A percentile compares a stretch with the other conserved stretches of the same genome.
Conservation (phyloP, 148 eudicot genomes). For the Rhododendron griersonianum region DNA sequence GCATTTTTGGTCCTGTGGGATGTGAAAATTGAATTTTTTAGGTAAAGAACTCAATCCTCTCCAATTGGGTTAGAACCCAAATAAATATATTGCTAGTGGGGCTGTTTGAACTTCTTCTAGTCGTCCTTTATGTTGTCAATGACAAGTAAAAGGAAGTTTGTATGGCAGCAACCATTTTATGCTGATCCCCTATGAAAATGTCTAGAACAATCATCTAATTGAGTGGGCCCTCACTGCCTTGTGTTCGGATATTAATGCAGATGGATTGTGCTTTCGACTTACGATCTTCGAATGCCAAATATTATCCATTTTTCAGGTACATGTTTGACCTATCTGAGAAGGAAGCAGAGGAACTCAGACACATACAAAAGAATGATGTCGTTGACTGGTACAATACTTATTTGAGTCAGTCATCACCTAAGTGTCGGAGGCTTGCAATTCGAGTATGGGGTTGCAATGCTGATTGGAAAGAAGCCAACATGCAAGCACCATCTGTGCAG, state of each 20-base stretch:
- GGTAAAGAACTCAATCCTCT: not conserved
- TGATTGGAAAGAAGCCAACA: conserved; percentile 38
- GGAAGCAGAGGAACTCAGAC: conserved; percentile 59
- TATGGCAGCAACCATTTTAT: not conserved
- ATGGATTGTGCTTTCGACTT: not conserved
- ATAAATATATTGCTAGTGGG: not conserved
- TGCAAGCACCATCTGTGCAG: conserved; percentile 26
- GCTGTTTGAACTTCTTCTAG: not conserved
- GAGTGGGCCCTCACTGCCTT: not conserved
- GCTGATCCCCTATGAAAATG: not conserved
- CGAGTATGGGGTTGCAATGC: conserved; percentile 91
- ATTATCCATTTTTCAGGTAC: conserved; percentile 45
- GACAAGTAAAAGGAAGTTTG: not conserved
- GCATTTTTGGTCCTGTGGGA: not conserved
- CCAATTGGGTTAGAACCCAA: not conserved
- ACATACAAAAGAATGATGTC: conserved; percentile 51
- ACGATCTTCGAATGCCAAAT: not conserved
- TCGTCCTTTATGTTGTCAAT: not conserved
- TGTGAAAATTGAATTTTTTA: not conserved
- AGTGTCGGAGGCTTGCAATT: conserved; percentile 75
- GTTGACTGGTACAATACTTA: conserved; percentile 67
- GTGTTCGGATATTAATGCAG: not conserved
- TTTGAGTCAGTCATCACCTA: conserved; percentile 50
- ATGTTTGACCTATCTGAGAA: conserved; percentile 78
- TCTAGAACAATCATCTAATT: not conserved